phyloP scores from a whole-genome alignment of 2,329 filamentous ascomycete species.

The Fusarium annulatum region DNA sequence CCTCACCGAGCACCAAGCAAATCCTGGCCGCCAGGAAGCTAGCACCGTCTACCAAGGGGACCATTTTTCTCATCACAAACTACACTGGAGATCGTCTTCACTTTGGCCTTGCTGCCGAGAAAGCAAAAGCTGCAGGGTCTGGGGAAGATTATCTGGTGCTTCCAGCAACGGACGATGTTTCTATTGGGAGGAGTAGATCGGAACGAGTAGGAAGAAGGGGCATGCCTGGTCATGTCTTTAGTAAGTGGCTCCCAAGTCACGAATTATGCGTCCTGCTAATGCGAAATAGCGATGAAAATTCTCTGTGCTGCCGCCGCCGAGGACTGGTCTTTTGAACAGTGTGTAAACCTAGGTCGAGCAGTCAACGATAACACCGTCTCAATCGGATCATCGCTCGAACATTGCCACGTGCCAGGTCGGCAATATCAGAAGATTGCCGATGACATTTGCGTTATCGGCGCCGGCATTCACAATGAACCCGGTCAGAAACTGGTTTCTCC shows the following conservation, averaged over 20 bases:
- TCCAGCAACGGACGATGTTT: not conserved
- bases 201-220: not conserved
- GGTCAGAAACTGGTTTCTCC: accelerated
- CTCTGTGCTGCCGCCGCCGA: not conserved
- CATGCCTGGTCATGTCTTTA: accelerated
- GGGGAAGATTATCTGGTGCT: not conserved
- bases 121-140: accelerated
- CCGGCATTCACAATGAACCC: not conserved
- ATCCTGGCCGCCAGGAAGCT: not conserved
- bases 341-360: accelerated
- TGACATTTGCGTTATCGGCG: not conserved
- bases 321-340: not conserved
- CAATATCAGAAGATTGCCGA: not conserved
- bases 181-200: not conserved
- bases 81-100: not conserved
- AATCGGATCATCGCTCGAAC: not conserved
- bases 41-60: not conserved
- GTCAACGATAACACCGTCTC: not conserved
- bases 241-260: not conserved
- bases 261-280: too few species aligned
- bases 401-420: not conserved
- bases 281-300: not conserved
- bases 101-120: not conserved
- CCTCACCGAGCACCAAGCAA: not conserved
- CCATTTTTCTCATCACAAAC: not conserved